A percentile compares a stretch with the other conserved stretches of the same genome.
These are phyloP conservation scores for Phaeosphaeriaceae sp. DNA, from an alignment of 2,329 filamentous ascomycete genomes.

Conservation along the genomic window DNA sequence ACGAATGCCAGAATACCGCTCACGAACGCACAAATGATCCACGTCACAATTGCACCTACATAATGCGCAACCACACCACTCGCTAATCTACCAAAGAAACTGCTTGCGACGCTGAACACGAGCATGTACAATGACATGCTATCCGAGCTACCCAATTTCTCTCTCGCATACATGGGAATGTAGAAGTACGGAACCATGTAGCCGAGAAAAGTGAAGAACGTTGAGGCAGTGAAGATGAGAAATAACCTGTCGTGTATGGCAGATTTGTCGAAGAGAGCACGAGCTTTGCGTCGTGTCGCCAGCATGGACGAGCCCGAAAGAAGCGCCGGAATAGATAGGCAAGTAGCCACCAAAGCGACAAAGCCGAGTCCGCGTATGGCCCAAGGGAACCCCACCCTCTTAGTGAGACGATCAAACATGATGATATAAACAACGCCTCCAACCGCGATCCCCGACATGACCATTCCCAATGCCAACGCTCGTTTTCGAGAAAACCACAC, in stretches of 20 bases:
- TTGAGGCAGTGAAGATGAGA: constrained; percentile 43
- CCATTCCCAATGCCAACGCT: constrained; percentile 43
- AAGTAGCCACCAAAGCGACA: constrained; percentile 37
- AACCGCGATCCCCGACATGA: constrained; percentile 49
- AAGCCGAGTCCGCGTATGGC: constrained; percentile 46
- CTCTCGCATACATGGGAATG: constrained; percentile 43
- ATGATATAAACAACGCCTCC: constrained; percentile 47
- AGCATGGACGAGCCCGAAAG: constrained; percentile 39
- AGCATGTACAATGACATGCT: constrained; percentile 42
- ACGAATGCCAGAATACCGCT: constrained; percentile 37
- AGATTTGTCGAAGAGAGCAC: constrained; percentile 41
- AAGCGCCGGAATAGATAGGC: constrained; percentile 44
- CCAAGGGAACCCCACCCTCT: constrained; percentile 41
- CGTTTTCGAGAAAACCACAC: constrained; percentile 45
- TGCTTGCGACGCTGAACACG: constrained; percentile 40
- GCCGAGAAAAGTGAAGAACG: constrained; percentile 44
- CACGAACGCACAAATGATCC: constrained; percentile 37
- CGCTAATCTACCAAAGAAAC: constrained; percentile 43
- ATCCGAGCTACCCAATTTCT: constrained; percentile 37
- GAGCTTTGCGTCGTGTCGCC: constrained; percentile 36
- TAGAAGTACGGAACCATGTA: constrained; percentile 50
- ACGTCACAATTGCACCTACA: constrained; percentile 41
- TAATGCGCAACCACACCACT: constrained; percentile 42
- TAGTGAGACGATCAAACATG: constrained; percentile 42
- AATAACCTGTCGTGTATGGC: constrained; percentile 44